These are phyloP conservation scores for Decorospora gaudefroyi DNA, from an alignment of 2,329 filamentous ascomycete genomes.

Conservation along the genomic window DNA sequence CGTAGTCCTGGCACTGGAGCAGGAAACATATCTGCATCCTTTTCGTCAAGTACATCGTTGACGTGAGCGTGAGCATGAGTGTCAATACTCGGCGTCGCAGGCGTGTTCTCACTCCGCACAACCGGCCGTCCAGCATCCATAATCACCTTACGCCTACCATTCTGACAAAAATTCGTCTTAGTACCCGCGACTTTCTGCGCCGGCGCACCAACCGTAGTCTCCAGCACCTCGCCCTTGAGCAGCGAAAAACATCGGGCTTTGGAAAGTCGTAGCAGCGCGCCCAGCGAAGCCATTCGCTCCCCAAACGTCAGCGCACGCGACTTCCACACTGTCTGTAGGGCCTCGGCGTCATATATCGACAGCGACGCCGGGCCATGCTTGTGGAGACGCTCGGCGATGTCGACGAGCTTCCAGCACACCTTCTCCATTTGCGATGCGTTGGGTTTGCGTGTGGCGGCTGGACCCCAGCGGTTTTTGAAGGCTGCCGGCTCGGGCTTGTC, in stretches of 20 bases:
- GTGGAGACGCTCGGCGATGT: conserved; percentile 13
- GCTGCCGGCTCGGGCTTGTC: background rate
- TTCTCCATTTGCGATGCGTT: conserved; percentile 13
- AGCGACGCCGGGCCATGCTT: conserved; percentile 5
- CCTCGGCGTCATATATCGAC: conserved; percentile 7
- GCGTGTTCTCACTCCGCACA: background rate
- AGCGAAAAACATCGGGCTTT: conserved; percentile 17
- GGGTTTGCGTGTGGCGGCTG: background rate
- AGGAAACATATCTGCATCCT: no score
- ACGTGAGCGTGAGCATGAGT: no score
- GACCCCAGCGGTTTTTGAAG: conserved; percentile 13
- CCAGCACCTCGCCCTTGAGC: conserved; percentile 17
- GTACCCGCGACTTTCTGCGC: background rate
- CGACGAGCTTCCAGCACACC: conserved; percentile 19
- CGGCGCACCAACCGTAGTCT: conserved; percentile 1
- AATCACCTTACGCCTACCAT: background rate
- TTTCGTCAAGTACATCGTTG: no score
- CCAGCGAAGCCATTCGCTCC: conserved; percentile 13
- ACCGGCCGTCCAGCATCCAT: background rate
- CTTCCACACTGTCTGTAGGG: conserved; percentile 3
- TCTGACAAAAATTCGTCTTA: background rate
- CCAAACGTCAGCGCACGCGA: conserved; percentile 11
- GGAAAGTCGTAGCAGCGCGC: conserved; percentile 7
- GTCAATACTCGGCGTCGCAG: no score
- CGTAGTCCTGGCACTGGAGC: no score